Evolutionary conservation across 306 rosid species (phyloP), one percentile per base, ranked within the genome.

Genomic region (Glycine latifolia): DNA sequence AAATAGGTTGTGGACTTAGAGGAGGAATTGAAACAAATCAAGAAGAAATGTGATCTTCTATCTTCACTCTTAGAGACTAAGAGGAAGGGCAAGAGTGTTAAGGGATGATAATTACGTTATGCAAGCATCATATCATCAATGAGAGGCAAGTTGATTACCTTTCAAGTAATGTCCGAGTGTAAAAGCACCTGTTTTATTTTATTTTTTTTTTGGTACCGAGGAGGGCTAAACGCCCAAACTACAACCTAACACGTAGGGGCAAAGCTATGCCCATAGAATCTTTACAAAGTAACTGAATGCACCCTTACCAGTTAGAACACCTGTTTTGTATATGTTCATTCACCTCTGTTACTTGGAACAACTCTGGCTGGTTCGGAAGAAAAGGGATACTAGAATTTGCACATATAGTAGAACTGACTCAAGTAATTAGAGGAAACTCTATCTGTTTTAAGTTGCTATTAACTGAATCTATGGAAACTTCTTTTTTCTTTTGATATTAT

Each of bases 1-100:
- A 84, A 87, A 82, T 72, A 95, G 98, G 86, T 89, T 52, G 85
- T 68, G 72, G 70, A 10, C 68, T 86, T 95, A 82, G 92, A 93
- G 82, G 82, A 72, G 82, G 89, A 91, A 77, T 81, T 91, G 81
- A 81, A 75, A 68, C 86, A 90, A 71, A 72, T 87, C 66, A 89
- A 87, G 81, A 72, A 60, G 67, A 93, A 82, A 80, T 76, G 72
- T 52, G 83, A 81, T 44, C 82, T 83, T 54, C 87, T 95, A 83
- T 61, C 89, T 44, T 59, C 82, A n/a, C 81, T 75, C 56, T 17
- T 91, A 20, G 97, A 88, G 85, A 74, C 76, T 12, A 88, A 84
- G 82, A 90, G 71, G 87, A 85, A 52, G 70, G 41, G 5, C 5
- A 81, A 76, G 44, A 75, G 48, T 20, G 56, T 13, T 3, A 61